These are phyloP conservation scores for Coemansia sp. DNA, from an alignment of 192 early-diverging fungal species.

Conservation along the genomic window DNA sequence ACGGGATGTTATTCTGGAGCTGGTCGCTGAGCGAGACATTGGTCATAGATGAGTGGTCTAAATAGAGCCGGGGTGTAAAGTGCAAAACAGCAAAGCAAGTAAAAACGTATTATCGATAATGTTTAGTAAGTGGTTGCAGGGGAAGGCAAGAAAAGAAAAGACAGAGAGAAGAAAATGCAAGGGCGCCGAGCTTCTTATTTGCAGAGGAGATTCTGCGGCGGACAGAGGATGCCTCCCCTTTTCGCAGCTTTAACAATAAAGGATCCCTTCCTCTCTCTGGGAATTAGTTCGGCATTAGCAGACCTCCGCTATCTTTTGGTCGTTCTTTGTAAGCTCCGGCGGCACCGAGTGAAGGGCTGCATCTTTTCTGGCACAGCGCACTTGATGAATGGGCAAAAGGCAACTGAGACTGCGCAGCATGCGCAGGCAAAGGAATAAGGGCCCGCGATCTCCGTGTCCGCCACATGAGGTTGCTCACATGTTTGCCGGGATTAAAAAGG, in stretches of 20 bases:
- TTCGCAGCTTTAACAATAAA: background rate
- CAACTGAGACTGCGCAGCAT: background rate
- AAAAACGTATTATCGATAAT: background rate
- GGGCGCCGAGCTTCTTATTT: background rate
- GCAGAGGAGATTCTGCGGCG: background rate
- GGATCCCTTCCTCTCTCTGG: background rate
- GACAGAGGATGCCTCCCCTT: background rate
- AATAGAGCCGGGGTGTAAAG: background rate
- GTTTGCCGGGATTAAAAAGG: background rate
- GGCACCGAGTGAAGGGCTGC: background rate
- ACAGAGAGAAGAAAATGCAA: background rate
- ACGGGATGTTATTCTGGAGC: conserved; percentile 8
- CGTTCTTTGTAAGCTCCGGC: background rate
- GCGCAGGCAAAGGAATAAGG: background rate
- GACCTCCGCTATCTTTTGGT: background rate
- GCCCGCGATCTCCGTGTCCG: background rate
- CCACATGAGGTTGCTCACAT: background rate
- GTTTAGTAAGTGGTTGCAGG: background rate
- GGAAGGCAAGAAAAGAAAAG: background rate
- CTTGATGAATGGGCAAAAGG: background rate
- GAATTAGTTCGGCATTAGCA: background rate
- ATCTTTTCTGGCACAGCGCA: background rate
- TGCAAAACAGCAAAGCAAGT: background rate
- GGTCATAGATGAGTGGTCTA: conserved; percentile 3
- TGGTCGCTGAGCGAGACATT: conserved; percentile 8